Evolutionary conservation across 495 filamentous ascomycete genomes (phyloP), one percentile per base, ranked within the genome.

Genomic region (Neurospora sp.): DNA sequence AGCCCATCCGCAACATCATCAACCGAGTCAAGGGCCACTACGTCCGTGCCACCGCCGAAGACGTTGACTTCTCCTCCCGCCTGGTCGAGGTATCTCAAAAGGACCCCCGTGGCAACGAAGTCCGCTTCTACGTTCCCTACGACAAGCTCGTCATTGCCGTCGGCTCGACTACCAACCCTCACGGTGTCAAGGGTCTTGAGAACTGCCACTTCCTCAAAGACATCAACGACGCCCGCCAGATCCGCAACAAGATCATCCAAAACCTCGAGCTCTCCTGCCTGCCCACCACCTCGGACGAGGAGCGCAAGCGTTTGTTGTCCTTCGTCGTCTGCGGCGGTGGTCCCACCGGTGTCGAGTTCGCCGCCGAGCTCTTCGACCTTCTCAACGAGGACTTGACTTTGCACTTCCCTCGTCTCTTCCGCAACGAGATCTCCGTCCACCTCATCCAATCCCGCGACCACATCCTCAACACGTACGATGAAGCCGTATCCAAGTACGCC

Each of bases 401-500:
- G 68, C 88, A 90, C 72, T 99, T 97, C 81, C 96, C 96, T 5
- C 89, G 89, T 73, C 91, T 99, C 69, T 84, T 99, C 37, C 88
- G 96, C 59, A 98, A 98, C 77, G 94, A 99, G 80, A 94, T 98
- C 53, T 98, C 96, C 5, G 94, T 99, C 1, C 96, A 99, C 79
- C 86, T 99, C 46, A 96, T 99, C 72, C 96, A 99, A 77, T 95
- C 92, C 77, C 88, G 96, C 59, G 89, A 88, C 42, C 95, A 99
- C 77, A 99, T 99, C 72, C 84, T 99, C 27, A 99, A 99, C 82
- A 99, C 96, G 5, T 99, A 99, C 78, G 96, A 99, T 76, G 96
- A 98, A 81, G 90, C 93, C 0, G 86, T 99, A 2, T 97, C 94
- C 27, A 90, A 89, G 77, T 99, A 93, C 79, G 96, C 96, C 71